Evolutionary conservation across 2,329 filamentous ascomycete species (phyloP).

Genomic region (Penicillium italicum): DNA sequence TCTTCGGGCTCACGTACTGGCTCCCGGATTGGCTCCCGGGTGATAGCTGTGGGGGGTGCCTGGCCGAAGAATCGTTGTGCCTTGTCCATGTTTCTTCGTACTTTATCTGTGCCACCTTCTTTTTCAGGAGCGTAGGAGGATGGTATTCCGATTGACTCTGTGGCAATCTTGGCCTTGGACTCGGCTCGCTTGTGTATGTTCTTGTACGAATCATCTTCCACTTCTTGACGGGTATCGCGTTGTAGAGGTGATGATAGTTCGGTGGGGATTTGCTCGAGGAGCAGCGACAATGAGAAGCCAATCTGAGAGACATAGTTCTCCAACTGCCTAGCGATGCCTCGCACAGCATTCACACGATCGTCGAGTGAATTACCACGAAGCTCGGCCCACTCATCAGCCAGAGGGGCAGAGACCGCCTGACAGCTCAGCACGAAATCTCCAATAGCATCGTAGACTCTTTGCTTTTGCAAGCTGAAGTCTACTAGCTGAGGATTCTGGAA

Average conservation of each 20-base stretch:
- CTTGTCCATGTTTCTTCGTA: slow-evolving; percentile 46
- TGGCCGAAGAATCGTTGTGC: slow-evolving; percentile 49
- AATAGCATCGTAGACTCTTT: slow-evolving; percentile 87
- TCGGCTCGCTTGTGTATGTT: slow-evolving; percentile 30
- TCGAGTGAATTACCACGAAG: slow-evolving; percentile 86
- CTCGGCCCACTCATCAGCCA: slow-evolving; percentile 94
- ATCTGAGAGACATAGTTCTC: slow-evolving; percentile 85
- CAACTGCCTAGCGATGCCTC: slow-evolving; percentile 71
- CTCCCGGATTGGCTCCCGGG: slow-evolving; percentile 36
- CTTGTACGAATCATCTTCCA: slow-evolving; percentile 25
- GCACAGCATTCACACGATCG: slow-evolving; percentile 76
- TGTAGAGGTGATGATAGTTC: slow-evolving; percentile 49
- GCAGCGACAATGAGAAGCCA: slow-evolving; percentile 78
- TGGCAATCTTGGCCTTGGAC: slow-evolving; percentile 37
- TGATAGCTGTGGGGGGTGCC: slow-evolving; percentile 41
- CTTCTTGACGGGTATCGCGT: slow-evolving; percentile 36
- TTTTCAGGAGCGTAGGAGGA: slow-evolving; percentile 41
- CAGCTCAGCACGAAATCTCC: slow-evolving; percentile 84
- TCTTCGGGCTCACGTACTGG: slow-evolving; percentile 63
- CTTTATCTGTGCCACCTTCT: slow-evolving; percentile 34
- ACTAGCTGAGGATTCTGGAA: slow-evolving; percentile 80
- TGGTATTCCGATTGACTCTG: slow-evolving; percentile 45
- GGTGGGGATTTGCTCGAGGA: slow-evolving; percentile 72
- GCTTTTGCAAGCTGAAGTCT: slow-evolving; percentile 88
- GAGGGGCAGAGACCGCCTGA: slow-evolving; percentile 83